A percentile compares a stretch with the other conserved stretches of the same genome.
These are phyloP conservation scores for Tulasnella calospora DNA, from an alignment of 768 basidiomycete species.

Conservation along the genomic window DNA sequence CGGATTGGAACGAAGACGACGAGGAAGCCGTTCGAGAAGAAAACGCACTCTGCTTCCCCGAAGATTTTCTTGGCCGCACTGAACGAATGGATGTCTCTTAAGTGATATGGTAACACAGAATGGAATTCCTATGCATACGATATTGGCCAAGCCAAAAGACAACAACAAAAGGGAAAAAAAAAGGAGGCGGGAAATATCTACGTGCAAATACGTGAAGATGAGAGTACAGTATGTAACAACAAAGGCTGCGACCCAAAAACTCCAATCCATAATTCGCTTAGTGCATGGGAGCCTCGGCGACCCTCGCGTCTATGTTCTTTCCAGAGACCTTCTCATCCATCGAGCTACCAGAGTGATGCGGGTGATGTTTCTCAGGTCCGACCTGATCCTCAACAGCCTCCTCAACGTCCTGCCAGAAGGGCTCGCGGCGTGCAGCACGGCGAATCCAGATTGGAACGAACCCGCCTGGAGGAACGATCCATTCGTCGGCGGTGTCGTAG, in stretches of 20 bases:
- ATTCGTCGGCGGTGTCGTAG: constrained; percentile 59
- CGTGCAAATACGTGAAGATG: not conserved
- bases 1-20: constrained; percentile 88
- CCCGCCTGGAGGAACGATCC: constrained; percentile 67
- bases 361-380: constrained; percentile 1
- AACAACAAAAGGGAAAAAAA: not conserved
- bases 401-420: not conserved
- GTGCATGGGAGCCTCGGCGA: not conserved
- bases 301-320: not conserved
- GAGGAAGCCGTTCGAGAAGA: constrained; percentile 71
- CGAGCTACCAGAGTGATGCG: not conserved
- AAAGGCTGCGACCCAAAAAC: not conserved
- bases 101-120: not conserved
- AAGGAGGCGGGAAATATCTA: not conserved
- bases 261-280: not conserved
- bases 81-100: constrained; percentile 2
- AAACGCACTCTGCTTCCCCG: constrained; percentile 56
- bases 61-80: not conserved
- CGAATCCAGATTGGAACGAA: constrained; percentile 66
- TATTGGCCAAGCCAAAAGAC: not conserved
- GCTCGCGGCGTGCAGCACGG: not conserved
- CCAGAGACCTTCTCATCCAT: not conserved
- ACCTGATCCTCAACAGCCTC: not conserved
- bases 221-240: not conserved
- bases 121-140: not conserved